Evolutionary conservation across 345 rosid species (phyloP).

Genomic region (Rhodamnia rubescens): DNA sequence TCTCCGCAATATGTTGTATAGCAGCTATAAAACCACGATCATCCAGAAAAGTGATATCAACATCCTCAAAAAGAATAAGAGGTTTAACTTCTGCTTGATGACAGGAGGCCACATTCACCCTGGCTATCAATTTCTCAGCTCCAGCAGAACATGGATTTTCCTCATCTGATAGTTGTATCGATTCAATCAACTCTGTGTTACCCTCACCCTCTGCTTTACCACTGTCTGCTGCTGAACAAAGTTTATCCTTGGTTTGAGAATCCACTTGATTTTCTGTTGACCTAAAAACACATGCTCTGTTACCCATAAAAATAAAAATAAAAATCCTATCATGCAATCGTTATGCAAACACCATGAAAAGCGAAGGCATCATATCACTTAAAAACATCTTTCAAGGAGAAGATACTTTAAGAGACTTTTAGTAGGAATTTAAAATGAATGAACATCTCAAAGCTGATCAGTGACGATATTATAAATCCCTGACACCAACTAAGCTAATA

Average conservation of each 20-base stretch:
- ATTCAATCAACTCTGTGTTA: constrained; percentile 26
- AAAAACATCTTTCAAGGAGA: not conserved
- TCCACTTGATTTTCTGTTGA: constrained; percentile 35
- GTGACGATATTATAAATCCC: not conserved
- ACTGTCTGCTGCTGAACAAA: constrained; percentile 7
- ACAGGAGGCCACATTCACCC: constrained; percentile 11
- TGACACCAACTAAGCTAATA: not conserved
- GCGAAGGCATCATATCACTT: not conserved
- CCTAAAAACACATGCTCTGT: constrained; percentile 28
- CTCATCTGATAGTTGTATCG: constrained; percentile 20
- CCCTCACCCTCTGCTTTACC: constrained; percentile 9
- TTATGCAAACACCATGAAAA: not conserved
- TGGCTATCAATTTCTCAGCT: constrained; percentile 17
- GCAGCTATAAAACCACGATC: constrained; percentile 88
- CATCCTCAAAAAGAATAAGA: constrained; percentile 90
- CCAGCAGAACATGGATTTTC: constrained; percentile 10
- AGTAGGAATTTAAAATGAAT: not conserved
- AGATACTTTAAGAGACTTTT: not conserved
- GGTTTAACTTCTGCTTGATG: constrained; percentile 36
- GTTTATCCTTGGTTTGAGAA: constrained; percentile 15
- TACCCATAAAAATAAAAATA: not conserved
- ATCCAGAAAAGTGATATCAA: constrained; percentile 70
- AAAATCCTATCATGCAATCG: not conserved
- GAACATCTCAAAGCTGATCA: not conserved
- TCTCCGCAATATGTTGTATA: constrained; percentile 77